Base-by-base conservation (phyloP, 768 basidiomycete genomes). In the Hygrocybe punicea region DNA sequence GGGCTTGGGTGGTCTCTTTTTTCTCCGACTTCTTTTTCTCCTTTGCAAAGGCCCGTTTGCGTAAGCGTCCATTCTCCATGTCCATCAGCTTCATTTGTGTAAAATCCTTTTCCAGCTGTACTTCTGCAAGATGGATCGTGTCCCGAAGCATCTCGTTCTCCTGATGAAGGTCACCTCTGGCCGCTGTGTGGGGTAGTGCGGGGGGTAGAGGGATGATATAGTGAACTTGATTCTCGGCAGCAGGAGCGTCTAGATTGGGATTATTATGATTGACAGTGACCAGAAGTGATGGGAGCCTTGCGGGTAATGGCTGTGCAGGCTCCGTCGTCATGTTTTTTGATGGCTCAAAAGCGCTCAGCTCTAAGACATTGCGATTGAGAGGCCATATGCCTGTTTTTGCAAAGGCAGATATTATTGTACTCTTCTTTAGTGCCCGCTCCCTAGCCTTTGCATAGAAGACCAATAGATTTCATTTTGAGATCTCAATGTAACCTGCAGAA, bases 1-100 rank as follows among this genome's bases (percentile, higher is more conserved):
- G 29, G 29, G 29, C 29, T 29, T 29, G 29, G 29, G 29, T 29
- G 29, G 29, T 51, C 50, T 33, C 33, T 51, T 51, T 62, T 62
- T 51, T 54, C 46, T 59, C 25, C 35, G 36, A 58, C 40, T 53
- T 57, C 24, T 17, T 34, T 36, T 53, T 50, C 46, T 46, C 49
- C 56, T 63, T 58, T 17, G 46, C 52, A 56, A 51, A 63, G 42
- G 56, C 42, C 23, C 24, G 24, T 39, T 61, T 34, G 25, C 50
- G 51, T 16, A 60, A 33, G n/a, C 54, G 51, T 47, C 51, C 34
- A 46, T 60, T 60, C 44, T 62, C 62, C 17, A 35, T 42, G n/a
- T 60, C 62, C 62, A 62, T 62, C 35, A 62, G 23, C 48, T 58
- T 58, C 59, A 57, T 52, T 39, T 55, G 55, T 40, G 56, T 42